Evolutionary conservation across 805 yeast species (phyloP).

Genomic region (Saccharomycopsis capsularis): DNA sequence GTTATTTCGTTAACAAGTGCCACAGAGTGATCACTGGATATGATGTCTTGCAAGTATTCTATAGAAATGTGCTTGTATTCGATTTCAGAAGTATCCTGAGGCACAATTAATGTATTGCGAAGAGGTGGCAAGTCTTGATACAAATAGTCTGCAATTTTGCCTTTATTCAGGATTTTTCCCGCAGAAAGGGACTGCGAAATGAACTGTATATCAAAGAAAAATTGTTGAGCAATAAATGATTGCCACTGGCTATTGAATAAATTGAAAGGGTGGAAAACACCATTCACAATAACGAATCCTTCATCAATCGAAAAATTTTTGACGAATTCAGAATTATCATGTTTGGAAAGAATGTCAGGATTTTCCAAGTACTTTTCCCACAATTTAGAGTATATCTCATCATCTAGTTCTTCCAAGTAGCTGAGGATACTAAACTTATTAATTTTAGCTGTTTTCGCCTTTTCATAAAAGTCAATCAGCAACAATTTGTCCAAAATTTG

Average conservation of each 20-base stretch:
- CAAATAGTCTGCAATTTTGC: slow-evolving; percentile 35
- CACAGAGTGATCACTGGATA: slow-evolving; percentile 21
- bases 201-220: slow-evolving; percentile 43
- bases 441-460: neutral
- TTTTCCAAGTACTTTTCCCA: slow-evolving; percentile 16
- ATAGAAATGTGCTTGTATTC: slow-evolving; percentile 28
- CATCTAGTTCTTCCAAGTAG: slow-evolving; percentile 1
- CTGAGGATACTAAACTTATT: neutral
- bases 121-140: slow-evolving; percentile 35
- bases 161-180: slow-evolving; percentile 25
- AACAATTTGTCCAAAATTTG: slow-evolving; percentile 23
- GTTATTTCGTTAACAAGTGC: slow-evolving; percentile 18
- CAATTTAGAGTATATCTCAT: slow-evolving; percentile 5
- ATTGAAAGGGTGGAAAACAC: slow-evolving; percentile 51
- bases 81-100: slow-evolving; percentile 35
- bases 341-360: slow-evolving; percentile 6
- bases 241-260: slow-evolving; percentile 43
- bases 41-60: slow-evolving; percentile 12
- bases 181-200: slow-evolving; percentile 24
- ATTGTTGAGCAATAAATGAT: slow-evolving; percentile 42
- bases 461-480: slow-evolving; percentile 14
- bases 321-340: slow-evolving; percentile 27
- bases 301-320: slow-evolving; percentile 35
- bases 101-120: slow-evolving; percentile 47
- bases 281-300: slow-evolving; percentile 63